Base-by-base conservation (phyloP, 2,329 filamentous ascomycete species). In the Zasmidium angulare region DNA sequence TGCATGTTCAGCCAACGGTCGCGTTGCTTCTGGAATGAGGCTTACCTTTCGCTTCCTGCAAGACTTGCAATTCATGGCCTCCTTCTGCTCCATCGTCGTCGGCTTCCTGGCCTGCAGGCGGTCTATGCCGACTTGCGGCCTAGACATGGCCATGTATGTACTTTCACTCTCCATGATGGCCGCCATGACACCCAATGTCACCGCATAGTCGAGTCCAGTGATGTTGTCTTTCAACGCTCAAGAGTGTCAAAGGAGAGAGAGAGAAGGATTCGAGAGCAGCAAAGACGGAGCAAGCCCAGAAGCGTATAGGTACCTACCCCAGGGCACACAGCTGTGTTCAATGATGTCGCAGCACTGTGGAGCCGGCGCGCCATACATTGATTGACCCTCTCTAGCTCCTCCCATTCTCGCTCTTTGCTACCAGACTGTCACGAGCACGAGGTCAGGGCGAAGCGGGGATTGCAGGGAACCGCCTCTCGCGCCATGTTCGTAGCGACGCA, bases 1-100 rank as follows among this genome's bases (percentile, higher is more conserved):
- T 17, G 7, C 55, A 26, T 48, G 22, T 11, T 20, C 31, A 48
- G 36, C 26, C 17, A 23, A 20, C 11, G 36, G n/a, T 17, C 36
- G 6, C 36, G 4, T 4, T 14, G 3, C 36, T 17, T 4, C 12
- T 17, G n/a, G n/a, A 3, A 43, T 3, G n/a, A 7, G 36, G 9
- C 51, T 43, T n/a, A 93, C 91, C 88, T 96, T 96, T 78, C 91
- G 84, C 77, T 96, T 96, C 68, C 91, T 86, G 80, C 91, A 96
- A 58, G 90, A 95, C 76, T 96, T 96, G 85, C 91, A 96, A 75
- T 96, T 96, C 91, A 96, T 96, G 31, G 89, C 90, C 80, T 96
- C 91, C 69, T 89, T 86, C 46, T 89, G 90, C 74, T 95, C 89
- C 69, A n/a, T n/a, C n/a, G 85, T 88, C 75, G 83, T 86, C 76